Evolutionary conservation across 1,139 yeast species (phyloP), one percentile per base, ranked within the genome.

Genomic region (Sugiyamaella japonica): DNA sequence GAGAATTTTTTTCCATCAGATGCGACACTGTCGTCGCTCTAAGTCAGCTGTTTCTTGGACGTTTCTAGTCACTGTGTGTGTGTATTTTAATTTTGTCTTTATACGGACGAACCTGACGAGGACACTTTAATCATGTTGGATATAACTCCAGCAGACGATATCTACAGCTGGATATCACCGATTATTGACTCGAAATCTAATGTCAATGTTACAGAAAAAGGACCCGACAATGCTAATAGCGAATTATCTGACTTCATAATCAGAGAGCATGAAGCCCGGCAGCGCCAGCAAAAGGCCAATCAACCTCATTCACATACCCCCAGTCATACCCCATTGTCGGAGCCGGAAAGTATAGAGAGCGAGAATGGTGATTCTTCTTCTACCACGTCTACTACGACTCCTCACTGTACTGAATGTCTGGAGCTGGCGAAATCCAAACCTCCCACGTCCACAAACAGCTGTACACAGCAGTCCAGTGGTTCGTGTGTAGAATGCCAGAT

Each of bases 401-500:
- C 51, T 7, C 40, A 31, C 39, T 48, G 45, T 17, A n/a, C 23
- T 7, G 51, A 48, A 39, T 48, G 45, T 5, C 15, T 20, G 15
- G 40, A 48, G 2, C 39, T 39, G 2, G 13, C n/a, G 9, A 48
- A 48, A 15, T 39, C 31, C 28, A 42, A 9, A 28, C 32, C 10
- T n/a, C 13, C 47, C 38, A 42, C 15, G 6, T 2, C 13, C 4
- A 43, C 38, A 7, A 45, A 15, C 12, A 37, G 13, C 16, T 13
- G 13, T 17, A 7, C 13, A 4, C 40, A 5, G 23, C 40, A 5
- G 13, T 7, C 48, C 13, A 25, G 20, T 16, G 41, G 13, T 42
- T 34, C 49, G 28, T 54, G 57, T 34, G 31, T 23, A 25, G 57
- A 54, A 28, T 54, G 57, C 28, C 52, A 54, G 17, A 49, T 54